Evolutionary conservation across 106 monocot genomes (phyloP).

Genomic region (Dioscorea alata): DNA sequence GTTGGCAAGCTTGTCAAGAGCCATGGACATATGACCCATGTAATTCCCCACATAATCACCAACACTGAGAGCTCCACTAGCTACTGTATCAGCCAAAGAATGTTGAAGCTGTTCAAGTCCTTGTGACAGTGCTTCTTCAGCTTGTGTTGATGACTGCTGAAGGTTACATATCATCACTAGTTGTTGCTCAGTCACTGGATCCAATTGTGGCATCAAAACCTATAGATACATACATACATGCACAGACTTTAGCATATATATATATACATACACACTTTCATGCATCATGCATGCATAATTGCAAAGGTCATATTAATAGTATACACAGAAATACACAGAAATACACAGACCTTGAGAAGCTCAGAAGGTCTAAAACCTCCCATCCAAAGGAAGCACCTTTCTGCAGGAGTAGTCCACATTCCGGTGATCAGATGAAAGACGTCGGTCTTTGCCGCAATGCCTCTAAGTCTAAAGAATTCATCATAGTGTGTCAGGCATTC

Average conservation of each 20-base stretch:
- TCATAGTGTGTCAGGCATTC: constrained; percentile 64
- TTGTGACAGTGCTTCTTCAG: constrained; percentile 94
- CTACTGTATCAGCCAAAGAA: constrained; percentile 61
- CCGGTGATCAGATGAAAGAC: constrained; percentile 90
- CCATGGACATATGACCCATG: constrained; percentile 91
- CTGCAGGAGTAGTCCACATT: constrained; percentile 82
- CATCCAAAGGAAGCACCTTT: constrained; percentile 94
- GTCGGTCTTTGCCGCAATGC: constrained; percentile 51
- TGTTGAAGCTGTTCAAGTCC: constrained; percentile 86
- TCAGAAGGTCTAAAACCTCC: constrained; percentile 93
- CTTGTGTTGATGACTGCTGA: constrained; percentile 85
- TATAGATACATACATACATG: constrained; percentile 3
- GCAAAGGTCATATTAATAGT: background rate
- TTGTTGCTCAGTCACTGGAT: constrained; percentile 89
- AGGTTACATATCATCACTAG: constrained; percentile 69
- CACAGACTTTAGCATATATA: background rate
- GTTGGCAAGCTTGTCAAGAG: constrained; percentile 60
- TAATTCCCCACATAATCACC: constrained; percentile 44
- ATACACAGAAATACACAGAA: background rate
- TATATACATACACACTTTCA: background rate
- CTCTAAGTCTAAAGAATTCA: constrained; percentile 66
- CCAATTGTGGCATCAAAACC: constrained; percentile 75
- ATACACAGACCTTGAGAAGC: constrained; percentile 61
- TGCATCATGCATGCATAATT: background rate
- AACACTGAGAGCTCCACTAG: constrained; percentile 44